phyloP scores from a whole-genome alignment of 139 green algal genomes.

The Tetraselmis chui region DNA sequence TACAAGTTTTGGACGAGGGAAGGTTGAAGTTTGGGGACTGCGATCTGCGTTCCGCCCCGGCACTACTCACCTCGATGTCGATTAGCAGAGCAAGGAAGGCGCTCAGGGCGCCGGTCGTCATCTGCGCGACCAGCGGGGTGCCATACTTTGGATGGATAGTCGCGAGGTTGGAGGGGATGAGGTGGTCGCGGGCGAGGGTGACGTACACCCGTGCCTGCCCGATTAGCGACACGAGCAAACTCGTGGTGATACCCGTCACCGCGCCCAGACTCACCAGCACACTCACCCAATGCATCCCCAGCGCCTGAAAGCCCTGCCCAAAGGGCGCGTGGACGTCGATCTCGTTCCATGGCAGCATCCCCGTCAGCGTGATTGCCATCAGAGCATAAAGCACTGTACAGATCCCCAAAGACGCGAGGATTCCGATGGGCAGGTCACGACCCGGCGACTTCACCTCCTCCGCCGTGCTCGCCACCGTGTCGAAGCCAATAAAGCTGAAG shows the following conservation, averaged over 20 bases:
- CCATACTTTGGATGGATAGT: conserved; percentile 33
- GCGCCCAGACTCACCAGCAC: conserved; percentile 11
- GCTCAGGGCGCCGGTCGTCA: conserved; percentile 21
- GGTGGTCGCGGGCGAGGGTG: conserved; percentile 60
- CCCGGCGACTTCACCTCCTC: conserved; percentile 54
- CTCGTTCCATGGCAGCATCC: conserved; percentile 35
- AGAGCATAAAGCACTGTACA: conserved; percentile 54
- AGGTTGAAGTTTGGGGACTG: too few species aligned
- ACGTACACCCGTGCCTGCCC: conserved; percentile 73
- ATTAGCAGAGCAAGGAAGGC: conserved; percentile 56
- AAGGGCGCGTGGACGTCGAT: conserved; percentile 38
- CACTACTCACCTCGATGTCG: conserved; percentile 57
- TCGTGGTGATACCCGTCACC: conserved; percentile 60
- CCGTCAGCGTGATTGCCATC: conserved; percentile 33
- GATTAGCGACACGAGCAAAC: conserved; percentile 56
- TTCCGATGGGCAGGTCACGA: conserved; percentile 53
- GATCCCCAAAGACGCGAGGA: conserved; percentile 41
- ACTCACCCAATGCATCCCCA: background rate
- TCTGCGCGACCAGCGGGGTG: conserved; percentile 55
- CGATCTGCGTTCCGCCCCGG: too few species aligned
- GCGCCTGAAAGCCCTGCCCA: conserved; percentile 1
- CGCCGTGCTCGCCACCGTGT: conserved; percentile 53
- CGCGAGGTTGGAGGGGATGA: conserved; percentile 63
- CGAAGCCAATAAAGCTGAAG: conserved; percentile 36
- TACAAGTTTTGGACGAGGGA: too few species aligned